Conservation (phyloP, 2,329 filamentous ascomycete genomes). For the Clonostachys chloroleuca region DNA sequence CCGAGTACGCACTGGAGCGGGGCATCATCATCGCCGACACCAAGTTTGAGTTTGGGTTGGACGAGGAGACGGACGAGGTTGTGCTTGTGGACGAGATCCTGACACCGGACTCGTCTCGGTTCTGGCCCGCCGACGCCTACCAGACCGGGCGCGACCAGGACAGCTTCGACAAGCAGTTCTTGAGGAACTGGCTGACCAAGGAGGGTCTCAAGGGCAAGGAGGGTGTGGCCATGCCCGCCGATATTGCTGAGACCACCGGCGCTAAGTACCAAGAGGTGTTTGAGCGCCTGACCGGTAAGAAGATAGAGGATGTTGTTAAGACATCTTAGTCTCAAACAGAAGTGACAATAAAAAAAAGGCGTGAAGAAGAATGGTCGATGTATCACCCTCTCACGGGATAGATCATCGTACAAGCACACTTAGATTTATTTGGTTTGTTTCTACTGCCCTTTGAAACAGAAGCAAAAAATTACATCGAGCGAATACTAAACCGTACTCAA, state of each 20-base stretch:
- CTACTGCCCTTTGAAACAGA: no score
- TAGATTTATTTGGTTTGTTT: no score
- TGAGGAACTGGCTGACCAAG: constrained; percentile 76
- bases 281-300: no score
- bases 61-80: constrained; percentile 28
- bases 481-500: no score
- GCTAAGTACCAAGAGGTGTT: constrained; percentile 76
- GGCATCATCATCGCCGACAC: constrained; percentile 37
- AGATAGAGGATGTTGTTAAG: no score
- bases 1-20: constrained; percentile 50
- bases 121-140: constrained; percentile 69
- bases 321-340: no score
- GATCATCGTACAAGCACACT: no score
- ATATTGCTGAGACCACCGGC: constrained; percentile 66
- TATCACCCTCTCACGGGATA: no score
- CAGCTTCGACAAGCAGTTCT: constrained; percentile 84
- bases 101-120: constrained; percentile 78
- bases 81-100: constrained; percentile 72
- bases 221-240: constrained; percentile 49
- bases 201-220: constrained; percentile 50
- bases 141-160: constrained; percentile 69
- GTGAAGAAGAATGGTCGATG: no score
- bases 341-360: no score
- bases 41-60: constrained; percentile 50
- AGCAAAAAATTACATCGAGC: no score